Conservation (phyloP, 208 protist genomes). For the Angomonas ambiguus region DNA sequence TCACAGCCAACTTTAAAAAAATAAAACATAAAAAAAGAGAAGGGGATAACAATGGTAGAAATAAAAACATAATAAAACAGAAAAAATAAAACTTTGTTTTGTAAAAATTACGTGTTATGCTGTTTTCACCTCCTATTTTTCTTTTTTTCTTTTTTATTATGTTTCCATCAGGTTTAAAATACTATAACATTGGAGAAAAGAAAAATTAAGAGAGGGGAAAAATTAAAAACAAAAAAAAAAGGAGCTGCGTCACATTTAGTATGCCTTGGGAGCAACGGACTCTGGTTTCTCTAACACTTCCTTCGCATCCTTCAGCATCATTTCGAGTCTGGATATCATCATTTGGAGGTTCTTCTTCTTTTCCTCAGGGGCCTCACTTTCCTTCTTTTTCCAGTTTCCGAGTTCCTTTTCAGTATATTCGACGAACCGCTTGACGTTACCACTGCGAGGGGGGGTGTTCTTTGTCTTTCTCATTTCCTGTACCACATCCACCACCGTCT, state of each 20-base stretch:
- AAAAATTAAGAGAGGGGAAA: conserved; percentile 2
- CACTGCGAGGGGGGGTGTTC: conserved; percentile 67
- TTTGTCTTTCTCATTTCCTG: conserved; percentile 37
- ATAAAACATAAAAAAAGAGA: conserved; percentile 10
- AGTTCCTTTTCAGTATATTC: conserved; percentile 70
- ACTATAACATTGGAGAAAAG: conserved; percentile 7
- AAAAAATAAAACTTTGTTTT: neutral
- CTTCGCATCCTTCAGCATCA: conserved; percentile 79
- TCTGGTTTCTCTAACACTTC: conserved; percentile 39
- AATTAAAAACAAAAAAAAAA: neutral
- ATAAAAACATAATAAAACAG: conserved; percentile 8
- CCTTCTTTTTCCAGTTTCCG: conserved; percentile 36
- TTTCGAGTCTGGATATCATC: conserved; percentile 59
- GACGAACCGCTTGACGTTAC: conserved; percentile 74
- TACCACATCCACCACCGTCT: conserved; percentile 23
- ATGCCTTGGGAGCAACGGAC: conserved; percentile 37
- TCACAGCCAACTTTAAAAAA: neutral
- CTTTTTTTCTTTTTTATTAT: neutral
- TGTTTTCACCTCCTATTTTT: too few species aligned
- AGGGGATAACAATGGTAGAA: conserved; percentile 1
- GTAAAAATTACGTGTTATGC: neutral
- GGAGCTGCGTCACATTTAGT: too few species aligned
- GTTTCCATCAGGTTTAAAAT: neutral
- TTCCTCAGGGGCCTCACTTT: conserved; percentile 25
- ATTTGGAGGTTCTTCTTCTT: conserved; percentile 33